These are phyloP conservation scores for Scorias spongiosa DNA, from an alignment of 2,329 filamentous ascomycete genomes.

Conservation along the genomic window DNA sequence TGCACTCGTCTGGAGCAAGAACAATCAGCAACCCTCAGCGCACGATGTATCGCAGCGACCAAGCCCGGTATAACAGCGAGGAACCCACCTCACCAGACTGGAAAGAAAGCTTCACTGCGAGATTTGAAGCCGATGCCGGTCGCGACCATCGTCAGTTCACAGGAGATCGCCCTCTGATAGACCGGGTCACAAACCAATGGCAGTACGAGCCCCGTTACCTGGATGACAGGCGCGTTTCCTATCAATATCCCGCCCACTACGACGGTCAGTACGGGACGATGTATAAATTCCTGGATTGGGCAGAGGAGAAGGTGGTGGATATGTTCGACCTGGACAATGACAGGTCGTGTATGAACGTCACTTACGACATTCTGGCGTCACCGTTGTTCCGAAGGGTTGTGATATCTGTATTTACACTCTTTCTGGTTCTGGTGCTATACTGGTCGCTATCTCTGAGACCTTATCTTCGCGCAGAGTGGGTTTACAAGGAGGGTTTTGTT, in stretches of 20 bases:
- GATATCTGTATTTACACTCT: slow-evolving; percentile 2
- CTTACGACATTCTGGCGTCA: slow-evolving; percentile 5
- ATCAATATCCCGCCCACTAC: not conserved
- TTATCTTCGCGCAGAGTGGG: slow-evolving; percentile 18
- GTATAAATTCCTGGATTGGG: slow-evolving; percentile 1
- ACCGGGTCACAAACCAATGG: slow-evolving; percentile 15
- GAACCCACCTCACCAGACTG: not conserved
- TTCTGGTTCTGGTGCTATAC: slow-evolving; percentile 16
- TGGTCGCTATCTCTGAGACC: slow-evolving; percentile 26
- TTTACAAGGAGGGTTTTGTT: slow-evolving; percentile 21
- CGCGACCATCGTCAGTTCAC: not conserved
- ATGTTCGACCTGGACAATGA: slow-evolving; percentile 24
- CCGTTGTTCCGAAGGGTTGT: slow-evolving; percentile 16
- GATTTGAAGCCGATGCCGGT: not conserved
- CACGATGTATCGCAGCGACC: not conserved
- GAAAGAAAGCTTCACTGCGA: not conserved
- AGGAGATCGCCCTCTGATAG: slow-evolving; percentile 10
- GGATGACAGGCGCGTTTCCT: slow-evolving; percentile 6
- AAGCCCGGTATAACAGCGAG: not conserved
- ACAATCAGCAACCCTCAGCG: too few species aligned
- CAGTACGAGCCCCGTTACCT: slow-evolving; percentile 7
- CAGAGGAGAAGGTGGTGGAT: slow-evolving; percentile 2
- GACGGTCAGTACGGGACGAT: not conserved
- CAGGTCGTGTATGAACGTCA: slow-evolving; percentile 11
- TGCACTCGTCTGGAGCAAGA: too few species aligned